These are phyloP conservation scores for Serendipita sp. DNA, from an alignment of 1,284 basidiomycete species.

Conservation along the genomic window DNA sequence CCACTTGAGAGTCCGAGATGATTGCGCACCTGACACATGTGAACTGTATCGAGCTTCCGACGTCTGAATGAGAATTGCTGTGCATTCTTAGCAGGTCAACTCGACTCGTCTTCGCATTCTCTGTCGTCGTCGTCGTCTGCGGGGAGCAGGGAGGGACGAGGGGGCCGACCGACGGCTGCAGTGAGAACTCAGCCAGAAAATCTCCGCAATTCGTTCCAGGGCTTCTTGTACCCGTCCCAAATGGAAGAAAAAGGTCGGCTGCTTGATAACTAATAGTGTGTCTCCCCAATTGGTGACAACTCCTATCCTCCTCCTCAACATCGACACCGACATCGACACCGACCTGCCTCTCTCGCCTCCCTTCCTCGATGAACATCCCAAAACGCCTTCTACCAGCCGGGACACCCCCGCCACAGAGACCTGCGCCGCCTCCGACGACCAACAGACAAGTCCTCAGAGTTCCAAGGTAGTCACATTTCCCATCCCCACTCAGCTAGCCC, in stretches of 20 bases:
- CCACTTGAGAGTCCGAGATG: constrained; percentile 7
- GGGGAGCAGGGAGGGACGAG: neutral
- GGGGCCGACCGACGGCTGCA: neutral
- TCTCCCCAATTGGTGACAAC: too few relatives aligned
- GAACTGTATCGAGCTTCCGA: neutral
- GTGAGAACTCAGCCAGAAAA: neutral
- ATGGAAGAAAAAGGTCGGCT: neutral
- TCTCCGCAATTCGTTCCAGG: neutral
- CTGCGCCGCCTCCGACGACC: neutral
- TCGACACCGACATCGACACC: neutral
- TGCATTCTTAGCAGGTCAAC: constrained; percentile 1
- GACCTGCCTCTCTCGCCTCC: neutral
- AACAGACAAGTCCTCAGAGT: neutral
- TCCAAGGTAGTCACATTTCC: neutral
- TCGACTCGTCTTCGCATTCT: neutral
- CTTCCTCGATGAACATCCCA: neutral
- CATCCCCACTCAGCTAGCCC: neutral
- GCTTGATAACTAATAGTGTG: neutral
- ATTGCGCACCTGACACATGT: neutral
- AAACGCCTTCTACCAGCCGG: neutral
- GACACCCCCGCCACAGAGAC: neutral
- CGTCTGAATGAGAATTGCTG: constrained; percentile 1
- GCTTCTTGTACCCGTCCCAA: neutral
- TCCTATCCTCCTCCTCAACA: too few relatives aligned
- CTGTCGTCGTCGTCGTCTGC: neutral